phyloP scores from a whole-genome alignment of 2,329 filamentous ascomycete genomes.

The Clonostachys byssicola region DNA sequence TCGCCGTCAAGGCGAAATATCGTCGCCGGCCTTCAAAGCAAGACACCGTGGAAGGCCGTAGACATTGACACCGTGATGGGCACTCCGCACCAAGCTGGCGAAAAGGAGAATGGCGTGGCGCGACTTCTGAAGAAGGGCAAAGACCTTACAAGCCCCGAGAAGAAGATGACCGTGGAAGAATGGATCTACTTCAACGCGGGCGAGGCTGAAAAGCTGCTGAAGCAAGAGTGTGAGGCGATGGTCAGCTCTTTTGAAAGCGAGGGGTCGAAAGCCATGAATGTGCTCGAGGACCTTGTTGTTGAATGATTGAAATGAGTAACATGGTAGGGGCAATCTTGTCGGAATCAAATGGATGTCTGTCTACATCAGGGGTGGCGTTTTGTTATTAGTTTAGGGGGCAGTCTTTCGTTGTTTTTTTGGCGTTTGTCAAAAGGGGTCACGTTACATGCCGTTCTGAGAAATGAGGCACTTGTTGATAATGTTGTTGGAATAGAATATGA shows the following conservation, averaged over 20 bases:
- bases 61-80: slow-evolving; percentile 73
- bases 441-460: no score
- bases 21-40: slow-evolving; percentile 51
- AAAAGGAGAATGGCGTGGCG: slow-evolving; percentile 48
- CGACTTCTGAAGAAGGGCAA: slow-evolving; percentile 49
- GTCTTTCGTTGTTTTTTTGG: no score
- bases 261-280: slow-evolving; percentile 71
- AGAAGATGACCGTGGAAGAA: slow-evolving; percentile 87
- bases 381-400: no score
- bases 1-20: slow-evolving; percentile 62
- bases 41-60: slow-evolving; percentile 64
- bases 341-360: no score
- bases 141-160: slow-evolving; percentile 71
- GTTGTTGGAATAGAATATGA: no score
- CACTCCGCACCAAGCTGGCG: slow-evolving; percentile 30
- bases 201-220: slow-evolving; percentile 74
- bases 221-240: slow-evolving; percentile 76
- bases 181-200: slow-evolving; percentile 84
- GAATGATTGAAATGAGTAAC: slow-evolving; percentile 24
- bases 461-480: no score
- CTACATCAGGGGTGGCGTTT: no score
- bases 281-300: slow-evolving; percentile 67
- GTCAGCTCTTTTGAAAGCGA: slow-evolving; percentile 81
- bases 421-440: no score
- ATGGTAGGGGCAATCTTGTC: no score